Conservation (phyloP, 1,139 yeast genomes). For the Sugiyamaella neomexicana region DNA sequence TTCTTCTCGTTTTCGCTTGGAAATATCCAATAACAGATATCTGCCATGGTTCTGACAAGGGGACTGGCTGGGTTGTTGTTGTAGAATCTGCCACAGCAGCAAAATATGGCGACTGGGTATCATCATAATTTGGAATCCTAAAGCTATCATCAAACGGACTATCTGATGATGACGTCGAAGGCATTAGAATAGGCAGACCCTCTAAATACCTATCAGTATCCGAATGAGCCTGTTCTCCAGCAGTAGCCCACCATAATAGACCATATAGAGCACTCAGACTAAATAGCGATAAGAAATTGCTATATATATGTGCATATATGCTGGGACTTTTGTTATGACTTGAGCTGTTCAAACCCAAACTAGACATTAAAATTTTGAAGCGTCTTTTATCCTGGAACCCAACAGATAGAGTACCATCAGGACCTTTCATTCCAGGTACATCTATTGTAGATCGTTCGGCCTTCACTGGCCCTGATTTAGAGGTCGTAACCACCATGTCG, state of each 20-base stretch:
- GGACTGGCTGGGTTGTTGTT: background rate
- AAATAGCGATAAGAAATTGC: constrained; percentile 14
- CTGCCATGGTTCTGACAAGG: constrained; percentile 23
- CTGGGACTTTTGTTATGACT: background rate
- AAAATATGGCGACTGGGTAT: constrained; percentile 6
- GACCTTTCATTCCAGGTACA: constrained; percentile 3
- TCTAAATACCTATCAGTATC: constrained; percentile 37
- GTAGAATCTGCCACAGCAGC: constrained; percentile 4
- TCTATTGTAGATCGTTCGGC: constrained; percentile 19
- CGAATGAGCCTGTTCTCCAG: constrained; percentile 57
- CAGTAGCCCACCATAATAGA: constrained; percentile 81
- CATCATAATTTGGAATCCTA: background rate
- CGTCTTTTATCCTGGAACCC: constrained; percentile 36
- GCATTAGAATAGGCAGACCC: constrained; percentile 21
- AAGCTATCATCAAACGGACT: background rate
- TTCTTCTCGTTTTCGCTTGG: constrained; percentile 34
- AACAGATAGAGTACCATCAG: constrained; percentile 20
- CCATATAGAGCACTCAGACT: constrained; percentile 42
- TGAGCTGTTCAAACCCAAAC: constrained; percentile 33
- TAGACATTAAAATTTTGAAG: constrained; percentile 31
- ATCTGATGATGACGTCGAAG: background rate
- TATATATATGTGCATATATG: constrained; percentile 2
- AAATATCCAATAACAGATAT: constrained; percentile 35
- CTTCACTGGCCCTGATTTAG: constrained; percentile 3
- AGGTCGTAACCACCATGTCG: constrained; percentile 45